phyloP scores from a whole-genome alignment of 768 basidiomycete genomes.

The Suillus weaverae region DNA sequence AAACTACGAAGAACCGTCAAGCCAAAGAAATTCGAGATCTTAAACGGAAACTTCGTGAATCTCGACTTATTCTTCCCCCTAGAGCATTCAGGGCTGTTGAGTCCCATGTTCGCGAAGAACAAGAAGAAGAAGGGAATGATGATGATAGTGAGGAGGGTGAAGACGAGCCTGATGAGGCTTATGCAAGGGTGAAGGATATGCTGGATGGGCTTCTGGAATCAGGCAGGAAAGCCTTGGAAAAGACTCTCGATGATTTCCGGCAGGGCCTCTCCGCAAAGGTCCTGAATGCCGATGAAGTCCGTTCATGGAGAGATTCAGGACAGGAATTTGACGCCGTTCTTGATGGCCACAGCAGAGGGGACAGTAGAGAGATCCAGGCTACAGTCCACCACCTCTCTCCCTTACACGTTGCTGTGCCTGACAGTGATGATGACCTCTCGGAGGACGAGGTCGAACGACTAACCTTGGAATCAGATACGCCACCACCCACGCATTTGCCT shows the following conservation, averaged over 20 bases:
- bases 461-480: slow-evolving; percentile 17
- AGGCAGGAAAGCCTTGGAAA: slow-evolving; percentile 63
- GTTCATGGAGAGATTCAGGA: slow-evolving; percentile 51
- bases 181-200: slow-evolving; percentile 61
- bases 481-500: slow-evolving; percentile 27
- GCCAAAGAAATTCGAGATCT: slow-evolving; percentile 85
- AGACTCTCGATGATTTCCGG: slow-evolving; percentile 52
- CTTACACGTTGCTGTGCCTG: slow-evolving; percentile 21
- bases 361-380: slow-evolving; percentile 23
- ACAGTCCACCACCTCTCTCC: slow-evolving; percentile 12
- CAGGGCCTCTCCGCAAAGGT: slow-evolving; percentile 60
- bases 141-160: slow-evolving; percentile 44
- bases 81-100: slow-evolving; percentile 56
- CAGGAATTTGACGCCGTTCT: slow-evolving; percentile 17
- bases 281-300: slow-evolving; percentile 69
- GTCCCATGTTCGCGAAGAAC: slow-evolving; percentile 42
- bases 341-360: slow-evolving; percentile 14
- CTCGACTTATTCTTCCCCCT: slow-evolving; percentile 76
- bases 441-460: slow-evolving; percentile 31
- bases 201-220: slow-evolving; percentile 61
- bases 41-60: slow-evolving; percentile 78
- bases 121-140: slow-evolving; percentile 40
- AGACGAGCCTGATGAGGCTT: slow-evolving; percentile 53
- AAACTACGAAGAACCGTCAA: slow-evolving; percentile 77
- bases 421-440: slow-evolving; percentile 17